These are phyloP conservation scores for Ceratonia siliqua DNA, from an alignment of 306 rosid genomes.

Conservation along the genomic window DNA sequence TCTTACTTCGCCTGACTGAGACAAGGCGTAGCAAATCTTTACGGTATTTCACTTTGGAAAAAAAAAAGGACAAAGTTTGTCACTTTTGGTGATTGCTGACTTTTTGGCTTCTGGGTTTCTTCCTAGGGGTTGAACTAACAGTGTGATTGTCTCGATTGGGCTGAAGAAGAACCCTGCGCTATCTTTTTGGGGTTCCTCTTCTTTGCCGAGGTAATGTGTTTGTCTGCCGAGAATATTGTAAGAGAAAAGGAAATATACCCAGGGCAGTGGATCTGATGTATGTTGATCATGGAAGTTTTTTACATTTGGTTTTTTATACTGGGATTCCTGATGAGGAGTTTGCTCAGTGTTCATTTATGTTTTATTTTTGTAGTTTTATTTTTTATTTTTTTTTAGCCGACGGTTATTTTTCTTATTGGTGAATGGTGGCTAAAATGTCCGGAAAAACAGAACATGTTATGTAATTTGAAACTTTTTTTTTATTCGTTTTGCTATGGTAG, in stretches of 20 bases:
- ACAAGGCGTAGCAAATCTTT: not conserved
- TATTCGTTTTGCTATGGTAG: constrained; percentile 7
- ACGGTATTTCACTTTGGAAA: not conserved
- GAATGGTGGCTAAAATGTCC: not conserved
- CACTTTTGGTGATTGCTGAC: constrained; percentile 36
- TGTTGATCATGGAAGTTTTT: not conserved
- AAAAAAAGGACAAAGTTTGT: constrained; percentile 25
- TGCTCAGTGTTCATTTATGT: constrained; percentile 14
- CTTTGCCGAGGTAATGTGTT: constrained; percentile 1
- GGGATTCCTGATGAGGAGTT: constrained; percentile 6
- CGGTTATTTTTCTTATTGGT: not conserved
- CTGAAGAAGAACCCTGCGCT: not conserved
- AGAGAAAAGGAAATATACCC: constrained; percentile 34
- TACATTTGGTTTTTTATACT: not conserved
- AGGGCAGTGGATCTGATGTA: constrained; percentile 18
- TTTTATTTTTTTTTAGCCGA: not conserved
- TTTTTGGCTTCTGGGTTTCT: constrained; percentile 18
- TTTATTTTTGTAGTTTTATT: not conserved
- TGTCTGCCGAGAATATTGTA: constrained; percentile 20
- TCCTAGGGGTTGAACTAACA: constrained; percentile 29
- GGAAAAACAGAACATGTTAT: not conserved
- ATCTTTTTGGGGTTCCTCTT: not conserved
- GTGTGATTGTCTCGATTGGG: constrained; percentile 9
- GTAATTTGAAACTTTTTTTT: not conserved
- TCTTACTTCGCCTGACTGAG: constrained; percentile 26